Evolutionary conservation across 345 rosid species (phyloP), one percentile per base, ranked within the genome.

Genomic region (Linum tenue): DNA sequence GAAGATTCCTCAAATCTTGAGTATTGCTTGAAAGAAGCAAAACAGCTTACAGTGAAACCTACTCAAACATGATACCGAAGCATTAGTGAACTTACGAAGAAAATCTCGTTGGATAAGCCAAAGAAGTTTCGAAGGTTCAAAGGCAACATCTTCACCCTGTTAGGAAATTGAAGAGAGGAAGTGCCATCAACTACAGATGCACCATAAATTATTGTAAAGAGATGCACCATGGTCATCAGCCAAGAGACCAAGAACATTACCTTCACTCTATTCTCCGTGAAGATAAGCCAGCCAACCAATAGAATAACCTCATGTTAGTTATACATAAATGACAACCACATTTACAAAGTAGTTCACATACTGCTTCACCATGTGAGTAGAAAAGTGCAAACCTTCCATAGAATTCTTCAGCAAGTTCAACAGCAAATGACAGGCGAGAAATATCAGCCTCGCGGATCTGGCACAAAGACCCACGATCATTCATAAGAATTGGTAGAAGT

Each of bases 91-190:
- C 99, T 80, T 84, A 94, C 99, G 95, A 64, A 94, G 81, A 83
- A 94, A 94, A 80, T 94, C 99, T 50, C 97, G 99, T 78, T 94
- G 99, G 73, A 94, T 94, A 79, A 94, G 99, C 99, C 99, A 94
- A 71, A 94, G 65, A 71, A 94, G 90, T 75, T 91, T 94, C 61
- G 99, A 85, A 15, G 97, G 99, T 73, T 88, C 95, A 73, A 94
- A 94, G 62, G 97, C 97, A 79, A 94, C 85, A 78, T 87, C 99
- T 79, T 94, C 85, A 65, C 99, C 99, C 99, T 94, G 68, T 66
- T 77, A 50, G 35, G 48, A 60, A 65, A 69, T 35, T 17, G 22
- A 36, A 22, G 53, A 48, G 53, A 48, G 15, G 53, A 1, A 48
- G 53, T 9, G 66, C 57, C 64, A 77, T 61, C 69, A 69, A 62